A percentile compares a stretch with the other conserved stretches of the same genome.
These are phyloP conservation scores for Pyrenopolyporus hunteri DNA, from an alignment of 495 filamentous ascomycete genomes.

Conservation along the genomic window DNA sequence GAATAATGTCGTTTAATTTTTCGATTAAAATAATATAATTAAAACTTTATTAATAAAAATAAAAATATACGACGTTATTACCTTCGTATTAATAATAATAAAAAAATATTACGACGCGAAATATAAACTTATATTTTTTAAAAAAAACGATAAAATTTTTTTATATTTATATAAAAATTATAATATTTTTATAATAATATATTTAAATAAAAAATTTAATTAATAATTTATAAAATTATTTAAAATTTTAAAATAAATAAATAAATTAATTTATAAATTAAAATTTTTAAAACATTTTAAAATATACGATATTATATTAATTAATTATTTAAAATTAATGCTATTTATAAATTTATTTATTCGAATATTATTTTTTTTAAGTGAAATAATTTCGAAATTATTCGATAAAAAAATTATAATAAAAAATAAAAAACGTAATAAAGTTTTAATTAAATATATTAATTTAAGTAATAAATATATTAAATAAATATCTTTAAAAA, in stretches of 20 bases:
- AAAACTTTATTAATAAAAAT: not conserved
- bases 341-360: not conserved
- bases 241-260: not conserved
- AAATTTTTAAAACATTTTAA: not conserved
- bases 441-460: conserved; percentile 1
- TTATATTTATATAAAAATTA: not conserved
- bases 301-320: not conserved
- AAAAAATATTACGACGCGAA: not conserved
- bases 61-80: not conserved
- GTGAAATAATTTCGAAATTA: not conserved
- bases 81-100: not conserved
- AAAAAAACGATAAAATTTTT: not conserved
- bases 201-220: not conserved
- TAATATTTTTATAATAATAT: not conserved
- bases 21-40: not conserved
- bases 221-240: not conserved
- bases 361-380: not conserved
- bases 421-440: not conserved
- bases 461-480: not conserved
- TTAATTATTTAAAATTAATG: not conserved
- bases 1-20: not conserved
- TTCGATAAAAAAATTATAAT: not conserved
- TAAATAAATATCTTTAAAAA: not conserved
- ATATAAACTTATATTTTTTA: conserved; percentile 3
- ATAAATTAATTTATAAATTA: not conserved